Conservation (phyloP, 83 land plant species). For the Picea mariana region DNA sequence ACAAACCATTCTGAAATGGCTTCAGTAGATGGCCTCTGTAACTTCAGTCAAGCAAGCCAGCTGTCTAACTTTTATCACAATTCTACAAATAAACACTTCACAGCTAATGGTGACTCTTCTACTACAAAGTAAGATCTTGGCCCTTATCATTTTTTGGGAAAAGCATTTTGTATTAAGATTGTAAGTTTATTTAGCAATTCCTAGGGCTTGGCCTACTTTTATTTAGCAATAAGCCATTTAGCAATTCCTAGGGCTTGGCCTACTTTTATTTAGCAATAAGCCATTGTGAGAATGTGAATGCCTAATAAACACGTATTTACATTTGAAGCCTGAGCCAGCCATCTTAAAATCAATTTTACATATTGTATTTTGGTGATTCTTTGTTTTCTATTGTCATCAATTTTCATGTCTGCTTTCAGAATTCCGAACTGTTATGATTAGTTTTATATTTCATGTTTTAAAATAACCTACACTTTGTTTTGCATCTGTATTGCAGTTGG, state of each 20-base stretch:
- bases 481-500: not conserved
- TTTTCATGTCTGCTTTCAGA: too few species aligned
- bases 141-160: not conserved
- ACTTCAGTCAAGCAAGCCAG: conserved; percentile 1
- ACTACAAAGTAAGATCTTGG: not conserved
- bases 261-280: too few species aligned
- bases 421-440: too few species aligned
- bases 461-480: not conserved
- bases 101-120: conserved; percentile 11
- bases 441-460: too few species aligned
- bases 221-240: too few species aligned
- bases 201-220: not conserved
- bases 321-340: too few species aligned
- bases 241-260: not conserved
- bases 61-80: not conserved
- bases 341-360: too few species aligned
- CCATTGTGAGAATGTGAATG: too few species aligned
- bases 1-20: conserved; percentile 2
- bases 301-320: too few species aligned
- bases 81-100: not conserved
- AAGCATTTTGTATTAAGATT: not conserved
- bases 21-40: conserved; percentile 7
- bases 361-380: too few species aligned
- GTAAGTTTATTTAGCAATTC: not conserved
- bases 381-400: too few species aligned